Base-by-base conservation (phyloP, 2,329 filamentous ascomycete species). In the Colletotrichum ledebouriae region DNA sequence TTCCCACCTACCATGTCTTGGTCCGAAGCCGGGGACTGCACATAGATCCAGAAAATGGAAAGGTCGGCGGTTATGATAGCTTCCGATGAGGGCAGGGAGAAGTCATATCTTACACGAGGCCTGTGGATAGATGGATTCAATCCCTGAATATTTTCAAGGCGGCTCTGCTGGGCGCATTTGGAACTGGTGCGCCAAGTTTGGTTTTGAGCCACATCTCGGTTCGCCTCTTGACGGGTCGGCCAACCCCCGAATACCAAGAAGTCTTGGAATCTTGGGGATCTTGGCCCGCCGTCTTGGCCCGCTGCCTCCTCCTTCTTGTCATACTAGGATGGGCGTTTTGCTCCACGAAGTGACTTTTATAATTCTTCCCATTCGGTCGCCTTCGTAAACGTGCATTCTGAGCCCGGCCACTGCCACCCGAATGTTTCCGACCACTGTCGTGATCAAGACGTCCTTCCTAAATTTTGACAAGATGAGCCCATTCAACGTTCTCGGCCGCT, bases 121-220 rank as follows among this genome's bases (percentile, higher is more conserved):
- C 15, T 34, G 49, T 17, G 29, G n/a, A 34, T 13, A 52, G 29
- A n/a, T 33, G 49, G 49, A 33, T 34, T 34, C 15, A 17, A 52
- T 17, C 49, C 49, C 17, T 52, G 49, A 4, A 20, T 12, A 10
- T 17, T 49, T 6, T 13, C 33, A 37, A 49, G 41, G 61, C 47
- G 55, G 60, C 61, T 65, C 53, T 59, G 42, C 65, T 65, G 65
- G 55, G 65, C 65, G 47, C 34, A 20, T 25, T 64, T 47, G 42
- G 55, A 44, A 11, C 12, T 34, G 42, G 13, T 46, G 20, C 17
- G 65, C 65, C 65, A 68, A 68, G 65, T 49, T 6, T 11, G 44
- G 49, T 6, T 20, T 61, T 46, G 47, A 52, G 47, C 47, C 59
- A 34, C 15, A 44, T 61, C 11, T 29, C 12, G 53, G 15, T n/a